Percentiles rank a stretch among this genome's conserved stretches.
phyloP scores from a whole-genome alignment of 1,284 basidiomycete genomes.

The Ceratobasidium sp. region DNA sequence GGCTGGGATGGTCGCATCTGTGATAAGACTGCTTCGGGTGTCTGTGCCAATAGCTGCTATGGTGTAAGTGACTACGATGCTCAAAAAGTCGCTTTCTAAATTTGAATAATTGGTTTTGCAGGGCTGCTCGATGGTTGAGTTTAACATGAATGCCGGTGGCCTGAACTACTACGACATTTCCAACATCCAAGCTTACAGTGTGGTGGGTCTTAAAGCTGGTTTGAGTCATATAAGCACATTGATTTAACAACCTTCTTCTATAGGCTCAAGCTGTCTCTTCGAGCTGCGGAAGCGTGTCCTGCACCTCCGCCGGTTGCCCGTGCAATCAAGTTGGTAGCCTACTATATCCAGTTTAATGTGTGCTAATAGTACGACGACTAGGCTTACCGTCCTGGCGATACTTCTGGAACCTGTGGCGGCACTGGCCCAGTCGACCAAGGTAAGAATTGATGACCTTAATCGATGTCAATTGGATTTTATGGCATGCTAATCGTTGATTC shows the following conservation, averaged over 20 bases:
- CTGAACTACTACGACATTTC: constrained; percentile 47
- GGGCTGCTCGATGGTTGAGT: constrained; percentile 34
- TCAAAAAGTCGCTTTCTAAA: background rate
- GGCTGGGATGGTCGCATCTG: constrained; percentile 48
- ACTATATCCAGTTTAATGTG: background rate
- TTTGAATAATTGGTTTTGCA: background rate
- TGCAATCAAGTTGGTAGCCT: constrained; percentile 31
- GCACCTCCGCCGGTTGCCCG: constrained; percentile 44
- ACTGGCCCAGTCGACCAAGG: constrained; percentile 39
- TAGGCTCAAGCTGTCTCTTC: background rate
- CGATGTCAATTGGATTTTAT: too few species aligned
- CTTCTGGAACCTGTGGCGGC: constrained; percentile 40
- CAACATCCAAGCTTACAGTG: constrained; percentile 45
- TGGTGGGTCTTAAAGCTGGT: constrained; percentile 7
- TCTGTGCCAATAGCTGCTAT: constrained; percentile 44
- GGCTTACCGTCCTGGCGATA: constrained; percentile 43
- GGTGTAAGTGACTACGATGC: constrained; percentile 15
- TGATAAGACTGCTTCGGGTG: constrained; percentile 38
- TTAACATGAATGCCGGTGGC: constrained; percentile 42
- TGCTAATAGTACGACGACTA: background rate
- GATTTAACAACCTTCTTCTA: background rate
- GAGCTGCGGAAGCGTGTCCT: constrained; percentile 41
- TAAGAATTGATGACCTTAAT: background rate
- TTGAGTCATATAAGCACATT: background rate
- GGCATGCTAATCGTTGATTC: background rate